phyloP scores from a whole-genome alignment of 2,329 filamentous ascomycete species.

The Colletotrichum phormii region DNA sequence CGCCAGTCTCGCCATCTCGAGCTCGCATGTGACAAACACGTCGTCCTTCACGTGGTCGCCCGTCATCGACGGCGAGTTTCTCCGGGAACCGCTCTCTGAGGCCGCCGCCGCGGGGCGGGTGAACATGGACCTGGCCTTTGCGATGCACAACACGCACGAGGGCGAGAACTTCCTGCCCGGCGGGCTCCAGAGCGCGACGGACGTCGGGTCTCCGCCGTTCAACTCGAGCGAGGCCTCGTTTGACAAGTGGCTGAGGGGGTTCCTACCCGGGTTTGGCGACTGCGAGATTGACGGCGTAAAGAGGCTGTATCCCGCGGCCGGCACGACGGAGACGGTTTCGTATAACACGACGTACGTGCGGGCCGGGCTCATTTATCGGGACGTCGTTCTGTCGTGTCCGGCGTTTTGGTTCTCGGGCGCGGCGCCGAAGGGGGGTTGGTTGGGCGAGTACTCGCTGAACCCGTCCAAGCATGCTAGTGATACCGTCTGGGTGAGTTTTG shows the following conservation, averaged over 20 bases:
- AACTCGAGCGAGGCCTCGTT: conserved; percentile 63
- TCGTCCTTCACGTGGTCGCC: conserved; percentile 70
- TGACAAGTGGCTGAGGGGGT: conserved; percentile 63
- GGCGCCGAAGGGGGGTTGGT: conserved; percentile 58
- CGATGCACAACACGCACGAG: conserved; percentile 73
- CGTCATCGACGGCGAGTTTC: conserved; percentile 67
- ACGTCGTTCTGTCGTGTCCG: conserved; percentile 70
- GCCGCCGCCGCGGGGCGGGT: conserved; percentile 51
- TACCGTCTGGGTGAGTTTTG: conserved; percentile 60
- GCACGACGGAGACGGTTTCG: conserved; percentile 58
- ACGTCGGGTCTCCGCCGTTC: conserved; percentile 53
- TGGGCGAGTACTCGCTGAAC: conserved; percentile 69
- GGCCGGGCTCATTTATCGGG: conserved; percentile 68
- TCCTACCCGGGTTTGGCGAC: conserved; percentile 59
- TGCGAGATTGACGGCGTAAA: conserved; percentile 53
- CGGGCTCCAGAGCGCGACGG: conserved; percentile 52
- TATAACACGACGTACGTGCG: conserved; percentile 64
- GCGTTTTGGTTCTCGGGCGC: conserved; percentile 65
- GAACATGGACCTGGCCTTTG: conserved; percentile 59
- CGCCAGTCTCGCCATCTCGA: conserved; percentile 61
- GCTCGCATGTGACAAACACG: conserved; percentile 63
- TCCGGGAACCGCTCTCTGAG: conserved; percentile 58
- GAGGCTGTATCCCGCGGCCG: conserved; percentile 59
- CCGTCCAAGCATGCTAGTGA: conserved; percentile 71
- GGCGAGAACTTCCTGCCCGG: conserved; percentile 71